Conservation (phyloP, 176 grass and related monocot species). For the Pontederia crassipes region DNA sequence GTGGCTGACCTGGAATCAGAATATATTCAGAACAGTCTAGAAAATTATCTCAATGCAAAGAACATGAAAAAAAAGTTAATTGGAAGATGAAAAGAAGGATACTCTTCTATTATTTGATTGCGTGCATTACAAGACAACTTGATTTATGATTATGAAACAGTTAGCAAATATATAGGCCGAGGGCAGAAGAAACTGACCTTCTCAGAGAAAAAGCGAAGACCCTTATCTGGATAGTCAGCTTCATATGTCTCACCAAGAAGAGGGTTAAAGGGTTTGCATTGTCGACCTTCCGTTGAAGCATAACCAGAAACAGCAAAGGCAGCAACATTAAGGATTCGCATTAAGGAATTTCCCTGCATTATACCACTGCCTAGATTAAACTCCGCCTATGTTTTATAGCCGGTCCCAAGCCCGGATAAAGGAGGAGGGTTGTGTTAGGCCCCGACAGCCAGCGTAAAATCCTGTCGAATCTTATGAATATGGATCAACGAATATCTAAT, state of each 20-base stretch:
- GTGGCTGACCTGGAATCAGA: conserved; percentile 66
- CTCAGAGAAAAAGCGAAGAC: conserved; percentile 91
- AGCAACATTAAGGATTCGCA: conserved; percentile 77
- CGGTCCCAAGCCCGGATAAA: no score
- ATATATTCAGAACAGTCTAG: conserved; percentile 17
- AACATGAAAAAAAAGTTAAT: no score
- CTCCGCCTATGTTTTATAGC: no score
- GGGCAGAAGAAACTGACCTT: conserved; percentile 36
- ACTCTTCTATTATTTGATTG: no score
- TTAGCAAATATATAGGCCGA: background rate
- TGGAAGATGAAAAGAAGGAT: no score
- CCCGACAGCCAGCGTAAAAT: no score
- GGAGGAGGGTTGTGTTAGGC: no score
- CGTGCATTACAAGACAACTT: no score
- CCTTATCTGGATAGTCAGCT: conserved; percentile 97
- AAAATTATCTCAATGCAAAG: background rate
- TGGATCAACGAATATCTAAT: no score
- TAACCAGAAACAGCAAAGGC: conserved; percentile 96
- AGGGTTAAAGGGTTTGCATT: conserved; percentile 97
- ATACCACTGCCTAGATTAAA: conserved; percentile 5
- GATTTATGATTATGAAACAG: background rate
- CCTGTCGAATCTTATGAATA: no score
- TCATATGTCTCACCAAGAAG: conserved; percentile 96
- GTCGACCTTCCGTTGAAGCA: conserved; percentile 94
- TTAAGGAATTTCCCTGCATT: conserved; percentile 81